Evolutionary conservation across 2,329 filamentous ascomycete species (phyloP).

Genomic region (Cercospora sesami): DNA sequence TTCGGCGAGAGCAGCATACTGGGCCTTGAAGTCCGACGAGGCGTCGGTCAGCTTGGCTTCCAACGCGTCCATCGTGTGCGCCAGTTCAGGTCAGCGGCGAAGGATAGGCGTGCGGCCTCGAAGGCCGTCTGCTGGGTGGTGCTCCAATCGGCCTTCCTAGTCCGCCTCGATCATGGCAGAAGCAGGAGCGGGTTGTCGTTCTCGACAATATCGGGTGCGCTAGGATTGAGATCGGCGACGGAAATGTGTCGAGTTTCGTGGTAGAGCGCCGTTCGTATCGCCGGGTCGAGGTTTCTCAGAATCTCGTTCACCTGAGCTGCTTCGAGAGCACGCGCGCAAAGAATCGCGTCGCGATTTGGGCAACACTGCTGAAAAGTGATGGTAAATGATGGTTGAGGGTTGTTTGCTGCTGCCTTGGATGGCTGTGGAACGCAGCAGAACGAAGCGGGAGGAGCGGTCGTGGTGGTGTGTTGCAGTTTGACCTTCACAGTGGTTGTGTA

Average conservation of each 20-base stretch:
- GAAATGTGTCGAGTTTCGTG: neutral
- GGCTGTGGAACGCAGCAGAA: neutral
- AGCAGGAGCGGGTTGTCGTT: neutral
- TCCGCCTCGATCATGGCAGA: slow-evolving; percentile 2
- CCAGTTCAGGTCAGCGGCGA: neutral
- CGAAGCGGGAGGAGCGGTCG: neutral
- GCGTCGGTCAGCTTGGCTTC: slow-evolving; percentile 50
- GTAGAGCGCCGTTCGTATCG: neutral
- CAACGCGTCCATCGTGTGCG: slow-evolving; percentile 43
- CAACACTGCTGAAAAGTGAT: neutral
- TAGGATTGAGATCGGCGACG: neutral
- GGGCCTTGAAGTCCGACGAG: slow-evolving; percentile 68
- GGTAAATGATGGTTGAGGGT: neutral
- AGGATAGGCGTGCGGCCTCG: neutral
- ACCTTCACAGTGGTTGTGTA: neutral
- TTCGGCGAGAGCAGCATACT: slow-evolving; percentile 78
- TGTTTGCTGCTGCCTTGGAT: neutral
- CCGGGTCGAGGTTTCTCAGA: neutral
- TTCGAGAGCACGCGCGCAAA: neutral
- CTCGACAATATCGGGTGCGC: neutral
- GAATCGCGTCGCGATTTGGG: neutral
- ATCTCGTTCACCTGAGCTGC: neutral
- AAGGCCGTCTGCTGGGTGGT: neutral
- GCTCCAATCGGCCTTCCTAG: neutral
- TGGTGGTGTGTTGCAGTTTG: neutral